Evolutionary conservation across 108 stramenopile species (phyloP), one percentile per base, ranked within the genome.

Genomic region (Skeletonema grethae): DNA sequence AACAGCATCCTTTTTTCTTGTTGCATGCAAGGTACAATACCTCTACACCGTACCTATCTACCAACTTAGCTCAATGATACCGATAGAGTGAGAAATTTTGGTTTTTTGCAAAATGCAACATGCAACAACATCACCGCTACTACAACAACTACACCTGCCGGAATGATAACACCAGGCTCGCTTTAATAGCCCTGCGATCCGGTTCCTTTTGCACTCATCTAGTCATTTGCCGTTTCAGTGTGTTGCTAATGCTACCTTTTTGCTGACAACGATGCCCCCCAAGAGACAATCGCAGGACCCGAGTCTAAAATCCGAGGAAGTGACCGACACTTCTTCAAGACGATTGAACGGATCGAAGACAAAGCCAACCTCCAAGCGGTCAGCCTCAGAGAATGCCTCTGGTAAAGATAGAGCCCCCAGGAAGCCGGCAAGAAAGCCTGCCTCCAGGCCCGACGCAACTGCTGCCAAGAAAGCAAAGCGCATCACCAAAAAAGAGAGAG

Each of bases 361-460:
- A 53, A 53, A 53, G 50, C 50, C 50, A 22, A 22, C 50, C 50
- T 53, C 20, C 50, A 53, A 24, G 22, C 50, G 50, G 50, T 22
- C 50, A 7, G 50, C 50, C 22, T 53, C 50, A 1, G 50, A 53
- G 1, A n/a, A n/a, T 53, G 50, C 50, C 50, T 24, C 20, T 24
- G 50, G 50, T 53, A 53, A 53, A 22, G 50, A 53, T 22, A 53
- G 22, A 53, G 50, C 20, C 50, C 22, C 50, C 22, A 53, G 20
- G 22, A 53, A 53, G 50, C 50, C 29, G 58, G 39, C 68, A 43
- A 69, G 41, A 60, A 45, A 58, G 53, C 38, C 36, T 57, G 59
- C 68, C 24, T 58, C 68, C 38, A 69, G 58, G 68, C 57, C 68
- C 28, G 57, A 58, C 43, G 39, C 68, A 59, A 69, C 46, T 55